Evolutionary conservation across 2,329 filamentous ascomycete species (phyloP), one percentile per base, ranked within the genome.

Genomic region (Monosporascus ibericus): DNA sequence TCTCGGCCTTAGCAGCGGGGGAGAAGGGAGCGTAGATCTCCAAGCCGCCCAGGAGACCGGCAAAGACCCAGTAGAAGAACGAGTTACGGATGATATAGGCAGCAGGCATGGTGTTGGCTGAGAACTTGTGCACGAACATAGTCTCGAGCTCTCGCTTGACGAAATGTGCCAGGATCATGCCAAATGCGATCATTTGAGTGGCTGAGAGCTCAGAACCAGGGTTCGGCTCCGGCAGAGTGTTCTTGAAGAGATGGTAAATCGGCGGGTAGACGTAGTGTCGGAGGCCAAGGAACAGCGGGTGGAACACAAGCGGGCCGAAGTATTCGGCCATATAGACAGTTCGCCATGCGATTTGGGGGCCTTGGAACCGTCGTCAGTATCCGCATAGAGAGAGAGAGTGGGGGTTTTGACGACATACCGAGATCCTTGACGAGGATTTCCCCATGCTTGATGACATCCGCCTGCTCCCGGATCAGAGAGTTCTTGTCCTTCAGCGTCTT

Each of bases 261-360:
- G 72, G 59, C 58, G 76, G 77, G 73, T 90, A 91, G 63, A 91
- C 75, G 68, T 87, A 84, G 24, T 87, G 84, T 48, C 91, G 88
- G 51, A 88, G 75, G 60, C 80, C 85, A 69, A 91, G 75, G 68
- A 86, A 77, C 62, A 89, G 76, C 44, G 83, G 81, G 75, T 96
- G 92, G 74, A 97, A 88, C 64, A 96, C 73, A 64, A 97, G 81
- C 6, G 94, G 94, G 4, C 94, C 94, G 59, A 94, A 74, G 72
- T 99, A 99, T 74, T 99, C 94, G 75, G 96, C 85, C 57, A 96
- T 75, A 77, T 92, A 99, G 70, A 97, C 92, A 55, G 90, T 94
- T 58, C 85, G 86, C 94, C 94, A 99, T 57, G 84, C 84, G 52
- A 96, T 87, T 71, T 99, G 94, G 48, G 86, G 82, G 17, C 94